phyloP scores from a whole-genome alignment of 2,329 filamentous ascomycete species.

The Verticillium dahliae region DNA sequence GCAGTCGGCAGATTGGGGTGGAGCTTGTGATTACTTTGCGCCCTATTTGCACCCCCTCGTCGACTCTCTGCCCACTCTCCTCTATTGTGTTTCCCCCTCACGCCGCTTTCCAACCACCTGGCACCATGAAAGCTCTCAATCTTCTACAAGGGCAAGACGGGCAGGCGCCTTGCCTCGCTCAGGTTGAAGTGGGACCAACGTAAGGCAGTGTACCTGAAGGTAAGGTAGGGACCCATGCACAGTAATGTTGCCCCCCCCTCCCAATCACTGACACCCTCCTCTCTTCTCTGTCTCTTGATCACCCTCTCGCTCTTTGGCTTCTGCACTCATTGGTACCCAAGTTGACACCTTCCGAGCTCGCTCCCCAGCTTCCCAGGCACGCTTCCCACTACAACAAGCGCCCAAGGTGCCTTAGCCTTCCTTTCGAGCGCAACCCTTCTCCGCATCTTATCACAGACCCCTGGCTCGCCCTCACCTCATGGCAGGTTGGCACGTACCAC shows the following conservation, averaged over 20 bases:
- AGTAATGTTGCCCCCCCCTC: not conserved
- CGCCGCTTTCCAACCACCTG: not conserved
- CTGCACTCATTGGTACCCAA: no score
- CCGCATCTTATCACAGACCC: not conserved
- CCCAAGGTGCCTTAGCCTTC: not conserved
- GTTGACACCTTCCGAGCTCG: not conserved
- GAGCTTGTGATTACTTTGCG: not conserved
- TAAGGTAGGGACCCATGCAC: not conserved
- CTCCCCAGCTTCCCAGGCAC: not conserved
- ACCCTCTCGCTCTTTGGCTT: no score
- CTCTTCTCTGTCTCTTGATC: not conserved
- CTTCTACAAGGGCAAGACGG: no score
- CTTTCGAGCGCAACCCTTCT: not conserved
- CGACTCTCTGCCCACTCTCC: not conserved
- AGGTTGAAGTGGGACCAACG: no score
- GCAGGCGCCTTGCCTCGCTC: no score
- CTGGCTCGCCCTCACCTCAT: not conserved
- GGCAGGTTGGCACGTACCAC: not conserved
- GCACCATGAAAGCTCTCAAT: no score
- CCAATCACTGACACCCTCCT: not conserved
- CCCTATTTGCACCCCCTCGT: not conserved
- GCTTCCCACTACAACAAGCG: not conserved
- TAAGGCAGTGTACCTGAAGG: no score
- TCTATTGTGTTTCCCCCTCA: not conserved
- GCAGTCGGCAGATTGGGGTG: not conserved